Evolutionary conservation across 192 early-diverging fungal species (phyloP).

Genomic region (Coemansia erecta): DNA sequence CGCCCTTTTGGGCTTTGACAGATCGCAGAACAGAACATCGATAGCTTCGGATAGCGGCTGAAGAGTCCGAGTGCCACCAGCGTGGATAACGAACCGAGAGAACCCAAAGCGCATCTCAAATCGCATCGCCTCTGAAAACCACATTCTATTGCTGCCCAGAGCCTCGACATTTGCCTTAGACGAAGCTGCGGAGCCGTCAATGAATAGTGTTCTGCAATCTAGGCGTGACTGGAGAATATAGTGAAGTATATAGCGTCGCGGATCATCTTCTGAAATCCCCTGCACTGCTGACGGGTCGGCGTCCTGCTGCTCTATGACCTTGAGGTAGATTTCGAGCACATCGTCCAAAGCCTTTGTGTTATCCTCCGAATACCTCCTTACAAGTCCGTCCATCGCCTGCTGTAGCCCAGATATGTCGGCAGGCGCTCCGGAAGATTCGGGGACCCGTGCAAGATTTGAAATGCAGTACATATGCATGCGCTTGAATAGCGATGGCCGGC

Average conservation of each 20-base stretch:
- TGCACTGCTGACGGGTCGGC: neutral
- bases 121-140: constrained; percentile 29
- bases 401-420: constrained; percentile 18
- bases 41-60: constrained; percentile 25
- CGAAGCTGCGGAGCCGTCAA: neutral
- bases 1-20: constrained; percentile 13
- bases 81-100: constrained; percentile 23
- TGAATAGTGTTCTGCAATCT: neutral
- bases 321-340: constrained; percentile 23
- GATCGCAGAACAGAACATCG: constrained; percentile 32
- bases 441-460: constrained; percentile 3
- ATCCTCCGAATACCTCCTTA: constrained; percentile 10
- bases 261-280: constrained; percentile 14
- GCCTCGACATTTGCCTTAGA: neutral
- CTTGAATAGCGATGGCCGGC: constrained; percentile 18
- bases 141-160: constrained; percentile 3
- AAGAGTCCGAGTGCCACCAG: constrained; percentile 8
- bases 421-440: constrained; percentile 2
- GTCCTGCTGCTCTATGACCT: constrained; percentile 3
- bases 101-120: constrained; percentile 47
- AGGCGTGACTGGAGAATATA: constrained; percentile 32
- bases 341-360: constrained; percentile 17
- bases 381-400: constrained; percentile 28
- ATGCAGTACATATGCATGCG: constrained; percentile 38
- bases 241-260: constrained; percentile 35